Evolutionary conservation across 768 basidiomycete species (phyloP).

Genomic region (Cantharellus anzutake): DNA sequence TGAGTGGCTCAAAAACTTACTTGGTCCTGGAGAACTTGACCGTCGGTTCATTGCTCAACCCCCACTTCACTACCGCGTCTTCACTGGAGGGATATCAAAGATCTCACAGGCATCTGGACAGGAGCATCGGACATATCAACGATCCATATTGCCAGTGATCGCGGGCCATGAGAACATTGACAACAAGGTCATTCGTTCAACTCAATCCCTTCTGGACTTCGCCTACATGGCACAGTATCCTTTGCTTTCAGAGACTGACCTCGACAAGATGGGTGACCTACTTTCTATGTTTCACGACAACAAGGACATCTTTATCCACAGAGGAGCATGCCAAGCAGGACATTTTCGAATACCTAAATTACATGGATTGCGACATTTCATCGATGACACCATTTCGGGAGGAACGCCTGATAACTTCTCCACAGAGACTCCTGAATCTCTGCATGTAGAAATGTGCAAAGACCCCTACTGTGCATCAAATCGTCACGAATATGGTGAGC

Average conservation of each 20-base stretch:
- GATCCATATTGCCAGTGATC: conserved; percentile 3
- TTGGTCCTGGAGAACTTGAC: conserved; percentile 5
- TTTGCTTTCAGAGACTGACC: conserved; percentile 10
- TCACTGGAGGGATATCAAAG: neutral
- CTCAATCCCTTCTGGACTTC: conserved; percentile 7
- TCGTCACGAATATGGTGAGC: neutral
- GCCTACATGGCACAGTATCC: neutral
- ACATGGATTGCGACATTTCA: neutral
- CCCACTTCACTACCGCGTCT: neutral
- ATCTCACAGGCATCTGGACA: conserved; percentile 6
- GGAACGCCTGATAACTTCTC: neutral
- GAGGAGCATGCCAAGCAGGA: neutral
- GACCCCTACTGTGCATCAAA: neutral
- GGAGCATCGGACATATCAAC: conserved; percentile 4
- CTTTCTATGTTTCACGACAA: conserved; percentile 21
- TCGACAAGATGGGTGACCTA: conserved; percentile 13
- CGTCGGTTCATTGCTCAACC: neutral
- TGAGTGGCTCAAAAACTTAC: conserved; percentile 3
- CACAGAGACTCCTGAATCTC: neutral
- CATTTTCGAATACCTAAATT: neutral
- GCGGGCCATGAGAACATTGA: neutral
- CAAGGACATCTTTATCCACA: conserved; percentile 19
- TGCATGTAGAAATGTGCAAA: neutral
- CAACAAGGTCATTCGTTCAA: conserved; percentile 8
- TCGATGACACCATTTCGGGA: neutral